phyloP scores from a whole-genome alignment of 208 protist species.

The Trichomonas vaginalis region DNA sequence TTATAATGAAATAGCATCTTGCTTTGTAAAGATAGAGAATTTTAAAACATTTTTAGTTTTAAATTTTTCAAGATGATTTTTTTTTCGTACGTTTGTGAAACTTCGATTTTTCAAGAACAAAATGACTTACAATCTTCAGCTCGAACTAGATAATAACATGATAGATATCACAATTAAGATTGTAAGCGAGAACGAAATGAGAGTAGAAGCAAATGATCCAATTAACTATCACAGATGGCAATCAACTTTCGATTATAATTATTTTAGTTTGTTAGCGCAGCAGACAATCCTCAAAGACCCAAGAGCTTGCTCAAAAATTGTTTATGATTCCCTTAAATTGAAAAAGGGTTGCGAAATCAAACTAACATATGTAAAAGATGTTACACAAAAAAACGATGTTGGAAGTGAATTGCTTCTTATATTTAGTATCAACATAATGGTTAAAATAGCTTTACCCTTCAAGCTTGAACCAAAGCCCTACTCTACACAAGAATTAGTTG shows the following conservation, averaged over 20 bases:
- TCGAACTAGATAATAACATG: background rate
- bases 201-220: background rate
- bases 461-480: background rate
- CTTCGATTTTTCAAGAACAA: no score
- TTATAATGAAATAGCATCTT: no score
- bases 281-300: background rate
- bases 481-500: background rate
- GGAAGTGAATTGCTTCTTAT: background rate
- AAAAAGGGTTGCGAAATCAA: no score
- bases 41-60: no score
- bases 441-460: background rate
- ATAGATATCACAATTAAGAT: background rate
- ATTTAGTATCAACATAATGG: background rate
- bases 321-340: background rate
- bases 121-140: background rate
- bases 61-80: no score
- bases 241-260: background rate
- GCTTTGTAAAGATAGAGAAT: no score
- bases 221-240: background rate
- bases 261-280: background rate
- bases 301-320: background rate
- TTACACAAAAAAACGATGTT: background rate
- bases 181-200: background rate
- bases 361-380: no score
- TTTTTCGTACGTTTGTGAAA: no score